A percentile compares a stretch with the other conserved stretches of the same genome.
phyloP scores from a whole-genome alignment of 176 grass and related monocot genomes.

The barley (Hordeum vulgare) region MorexV3_pseudomolecules_assembly NC_058523.1:349536207-349536706 shows the following conservation, averaged over 20 bases:
- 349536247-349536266: too few relatives aligned
- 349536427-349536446: neutral
- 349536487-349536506: neutral
- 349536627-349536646: too few relatives aligned
- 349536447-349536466: neutral
- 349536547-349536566: neutral
- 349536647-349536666: too few relatives aligned
- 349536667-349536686: too few relatives aligned
- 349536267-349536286: neutral
- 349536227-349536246: too few relatives aligned
- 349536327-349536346: neutral
- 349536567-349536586: neutral
- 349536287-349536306: neutral
- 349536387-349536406: neutral
- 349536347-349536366: neutral
- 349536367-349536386: neutral
- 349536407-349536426: neutral
- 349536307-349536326: neutral
- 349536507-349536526: neutral
- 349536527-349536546: neutral
- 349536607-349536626: neutral
- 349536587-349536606: neutral
- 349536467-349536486: neutral
- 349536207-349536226: neutral
- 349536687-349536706: too few relatives aligned